Evolutionary conservation across 176 grass and related monocot genomes (phyloP).

Genomic region (Miscanthus lutarioriparius): DNA sequence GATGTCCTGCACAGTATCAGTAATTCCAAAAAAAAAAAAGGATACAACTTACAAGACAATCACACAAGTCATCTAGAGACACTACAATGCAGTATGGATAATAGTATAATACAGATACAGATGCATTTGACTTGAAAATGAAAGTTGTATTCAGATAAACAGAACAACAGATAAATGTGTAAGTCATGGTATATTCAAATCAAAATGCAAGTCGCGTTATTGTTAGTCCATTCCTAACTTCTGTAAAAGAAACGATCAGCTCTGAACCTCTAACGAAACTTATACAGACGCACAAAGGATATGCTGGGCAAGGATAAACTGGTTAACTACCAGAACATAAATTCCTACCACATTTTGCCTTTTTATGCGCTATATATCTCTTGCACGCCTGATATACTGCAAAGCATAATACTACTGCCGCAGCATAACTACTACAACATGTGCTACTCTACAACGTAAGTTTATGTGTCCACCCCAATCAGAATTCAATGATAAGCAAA

Average conservation of each 20-base stretch:
- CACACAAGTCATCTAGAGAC: background rate
- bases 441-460: background rate
- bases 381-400: background rate
- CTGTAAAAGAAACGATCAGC: background rate
- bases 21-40: background rate
- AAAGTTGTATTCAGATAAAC: background rate
- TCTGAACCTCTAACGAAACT: background rate
- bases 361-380: background rate
- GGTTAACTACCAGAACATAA: background rate
- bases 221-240: background rate
- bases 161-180: background rate
- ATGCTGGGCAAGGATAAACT: background rate
- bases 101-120: no score
- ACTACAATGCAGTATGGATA: background rate
- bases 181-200: background rate
- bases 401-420: background rate
- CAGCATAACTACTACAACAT: background rate
- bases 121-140: constrained; percentile 10
- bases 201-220: background rate
- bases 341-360: constrained; percentile 1
- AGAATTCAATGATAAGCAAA: background rate
- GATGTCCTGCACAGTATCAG: background rate
- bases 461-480: background rate
- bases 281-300: background rate
- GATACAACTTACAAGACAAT: background rate